Evolutionary conservation across 2,329 filamentous ascomycete species (phyloP).

Genomic region (Ceratocystiopsis sp.): DNA sequence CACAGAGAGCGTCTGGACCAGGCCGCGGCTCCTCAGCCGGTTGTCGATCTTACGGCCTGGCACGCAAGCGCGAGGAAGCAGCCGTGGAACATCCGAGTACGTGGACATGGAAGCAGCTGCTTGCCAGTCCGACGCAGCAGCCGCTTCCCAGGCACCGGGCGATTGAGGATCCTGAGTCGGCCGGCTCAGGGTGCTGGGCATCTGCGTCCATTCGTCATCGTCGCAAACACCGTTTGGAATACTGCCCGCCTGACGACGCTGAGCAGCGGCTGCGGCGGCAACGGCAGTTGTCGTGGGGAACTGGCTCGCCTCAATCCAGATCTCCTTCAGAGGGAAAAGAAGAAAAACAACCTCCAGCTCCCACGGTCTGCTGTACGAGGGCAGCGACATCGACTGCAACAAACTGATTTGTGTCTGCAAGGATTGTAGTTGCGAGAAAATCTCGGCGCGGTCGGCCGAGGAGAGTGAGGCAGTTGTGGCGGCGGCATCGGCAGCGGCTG

Average conservation of each 20-base stretch:
- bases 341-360: constrained; percentile 61
- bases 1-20: constrained; percentile 48
- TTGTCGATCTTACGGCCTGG: constrained; percentile 46
- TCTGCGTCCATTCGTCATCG: constrained; percentile 37
- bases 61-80: constrained; percentile 51
- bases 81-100: constrained; percentile 29
- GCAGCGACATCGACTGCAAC: constrained; percentile 27
- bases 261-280: constrained; percentile 6
- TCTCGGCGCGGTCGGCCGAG: constrained; percentile 25
- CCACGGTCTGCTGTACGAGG: constrained; percentile 49
- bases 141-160: too few relatives aligned
- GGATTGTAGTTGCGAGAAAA: constrained; percentile 27
- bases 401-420: constrained; percentile 1
- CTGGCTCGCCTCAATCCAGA: constrained; percentile 35
- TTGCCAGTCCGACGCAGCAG: too few relatives aligned
- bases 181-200: constrained; percentile 29
- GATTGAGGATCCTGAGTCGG: constrained; percentile 6
- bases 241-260: constrained; percentile 12
- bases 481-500: neutral
- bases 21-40: constrained; percentile 57
- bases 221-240: neutral
- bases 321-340: constrained; percentile 44
- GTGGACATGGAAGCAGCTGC: too few relatives aligned
- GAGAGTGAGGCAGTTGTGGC: constrained; percentile 10
- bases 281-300: constrained; percentile 21